A percentile compares a stretch with the other conserved stretches of the same genome.
These are phyloP conservation scores for Phylloporus gajari DNA, from an alignment of 1,284 basidiomycete genomes.

Conservation along the genomic window DNA sequence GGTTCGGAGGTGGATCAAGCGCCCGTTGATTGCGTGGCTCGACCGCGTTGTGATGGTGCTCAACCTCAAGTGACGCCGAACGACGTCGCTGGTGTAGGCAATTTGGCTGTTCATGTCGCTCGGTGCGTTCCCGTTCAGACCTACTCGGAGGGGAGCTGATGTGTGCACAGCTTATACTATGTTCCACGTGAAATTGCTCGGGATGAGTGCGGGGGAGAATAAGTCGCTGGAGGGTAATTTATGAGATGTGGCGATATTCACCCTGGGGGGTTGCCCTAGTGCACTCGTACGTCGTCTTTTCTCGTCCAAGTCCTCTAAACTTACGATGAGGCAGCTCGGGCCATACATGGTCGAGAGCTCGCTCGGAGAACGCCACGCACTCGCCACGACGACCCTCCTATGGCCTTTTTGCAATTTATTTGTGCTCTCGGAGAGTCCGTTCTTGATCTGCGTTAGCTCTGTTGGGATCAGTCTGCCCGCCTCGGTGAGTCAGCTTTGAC, in stretches of 20 bases:
- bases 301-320: not conserved
- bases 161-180: slow-evolving; percentile 79
- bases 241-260: slow-evolving; percentile 86
- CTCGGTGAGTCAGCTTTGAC: slow-evolving; percentile 64
- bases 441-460: slow-evolving; percentile 64
- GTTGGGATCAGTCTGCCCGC: slow-evolving; percentile 81
- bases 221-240: slow-evolving; percentile 74
- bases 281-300: slow-evolving; percentile 67
- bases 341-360: slow-evolving; percentile 87
- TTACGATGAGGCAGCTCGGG: slow-evolving; percentile 67
- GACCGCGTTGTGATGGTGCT: slow-evolving; percentile 82
- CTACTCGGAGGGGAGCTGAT: not conserved
- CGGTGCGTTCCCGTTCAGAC: not conserved
- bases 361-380: slow-evolving; percentile 80
- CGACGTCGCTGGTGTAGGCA: slow-evolving; percentile 92
- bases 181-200: slow-evolving; percentile 98
- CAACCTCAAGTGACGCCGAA: slow-evolving; percentile 82
- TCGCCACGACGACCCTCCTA: slow-evolving; percentile 86
- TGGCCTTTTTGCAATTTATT: slow-evolving; percentile 84
- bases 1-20: slow-evolving; percentile 52
- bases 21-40: slow-evolving; percentile 72
- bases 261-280: slow-evolving; percentile 87
- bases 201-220: slow-evolving; percentile 53
- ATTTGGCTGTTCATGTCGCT: slow-evolving; percentile 72
- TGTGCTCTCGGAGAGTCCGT: slow-evolving; percentile 66